Percentiles rank a stretch among this genome's conserved stretches.
These are phyloP conservation scores for Penicillium sp. DNA, from an alignment of 2,329 filamentous ascomycete species.

Conservation along the genomic window DNA sequence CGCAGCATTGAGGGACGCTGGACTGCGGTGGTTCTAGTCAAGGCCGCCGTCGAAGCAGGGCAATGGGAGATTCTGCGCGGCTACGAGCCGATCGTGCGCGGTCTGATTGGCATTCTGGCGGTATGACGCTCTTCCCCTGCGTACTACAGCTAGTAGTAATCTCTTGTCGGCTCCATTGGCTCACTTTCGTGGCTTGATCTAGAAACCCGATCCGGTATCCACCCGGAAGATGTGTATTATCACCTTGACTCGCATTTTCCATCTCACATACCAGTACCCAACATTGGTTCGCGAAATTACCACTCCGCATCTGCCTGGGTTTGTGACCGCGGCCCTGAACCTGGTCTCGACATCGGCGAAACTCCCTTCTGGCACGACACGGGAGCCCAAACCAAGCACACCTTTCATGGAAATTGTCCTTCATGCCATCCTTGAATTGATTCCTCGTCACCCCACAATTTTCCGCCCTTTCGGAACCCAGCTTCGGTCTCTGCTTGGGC, in stretches of 20 bases:
- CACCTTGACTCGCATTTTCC: slow-evolving; percentile 79
- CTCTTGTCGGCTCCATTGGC: slow-evolving; percentile 8
- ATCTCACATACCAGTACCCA: slow-evolving; percentile 76
- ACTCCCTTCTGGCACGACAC: slow-evolving; percentile 34
- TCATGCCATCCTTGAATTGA: slow-evolving; percentile 68
- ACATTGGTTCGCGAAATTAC: slow-evolving; percentile 85
- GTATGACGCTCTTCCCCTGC: slow-evolving; percentile 45
- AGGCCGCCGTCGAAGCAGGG: slow-evolving; percentile 77
- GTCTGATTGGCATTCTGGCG: slow-evolving; percentile 72
- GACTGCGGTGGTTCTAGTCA: slow-evolving; percentile 74
- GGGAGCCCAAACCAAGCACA: slow-evolving; percentile 43
- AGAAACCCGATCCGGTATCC: slow-evolving; percentile 76
- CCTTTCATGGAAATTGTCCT: slow-evolving; percentile 67
- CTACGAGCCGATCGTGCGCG: slow-evolving; percentile 73
- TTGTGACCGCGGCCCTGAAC: slow-evolving; percentile 71
- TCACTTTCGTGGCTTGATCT: slow-evolving; percentile 10
- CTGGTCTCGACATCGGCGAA: slow-evolving; percentile 55
- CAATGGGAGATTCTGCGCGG: slow-evolving; percentile 79
- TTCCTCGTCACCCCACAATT: slow-evolving; percentile 80
- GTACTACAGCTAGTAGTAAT: background rate
- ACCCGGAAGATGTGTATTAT: slow-evolving; percentile 77
- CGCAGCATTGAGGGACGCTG: slow-evolving; percentile 74
- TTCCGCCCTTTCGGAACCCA: slow-evolving; percentile 75
- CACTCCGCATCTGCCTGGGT: slow-evolving; percentile 75
- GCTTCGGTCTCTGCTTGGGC: slow-evolving; percentile 62